Conservation (phyloP, 306 rosid genomes). For the cucumber (Cucumis sativus) region Cucumber_9930_V3 NC_026658.2:6201001-6201500, state of each 20-base stretch:
- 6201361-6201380: neutral
- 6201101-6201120: neutral
- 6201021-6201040: neutral
- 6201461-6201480: neutral
- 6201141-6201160: neutral
- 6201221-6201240: neutral
- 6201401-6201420: neutral
- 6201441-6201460: neutral
- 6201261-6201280: neutral
- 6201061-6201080: neutral
- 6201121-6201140: neutral
- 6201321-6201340: neutral
- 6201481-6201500: neutral
- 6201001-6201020: neutral
- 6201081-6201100: neutral
- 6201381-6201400: neutral
- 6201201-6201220: neutral
- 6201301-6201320: neutral
- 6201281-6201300: neutral
- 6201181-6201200: neutral
- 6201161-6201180: neutral
- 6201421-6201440: neutral
- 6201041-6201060: neutral
- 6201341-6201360: neutral
- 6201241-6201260: neutral